Conservation (phyloP, 192 early-diverging fungal species). For the Mortierella antarctica region DNA sequence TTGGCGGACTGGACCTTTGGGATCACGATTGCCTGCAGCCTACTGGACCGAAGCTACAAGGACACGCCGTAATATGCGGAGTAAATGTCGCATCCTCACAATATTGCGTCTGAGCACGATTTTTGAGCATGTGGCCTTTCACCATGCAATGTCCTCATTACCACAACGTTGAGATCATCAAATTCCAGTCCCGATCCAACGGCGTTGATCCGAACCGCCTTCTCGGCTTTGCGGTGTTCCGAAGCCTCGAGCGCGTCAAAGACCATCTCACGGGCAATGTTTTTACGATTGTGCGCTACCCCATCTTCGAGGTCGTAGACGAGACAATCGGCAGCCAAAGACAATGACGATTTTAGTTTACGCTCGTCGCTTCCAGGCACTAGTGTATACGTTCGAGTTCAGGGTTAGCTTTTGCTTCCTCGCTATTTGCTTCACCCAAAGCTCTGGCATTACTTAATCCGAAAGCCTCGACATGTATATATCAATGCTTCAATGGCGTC, state of each 20-base stretch:
- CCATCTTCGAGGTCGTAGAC: constrained; percentile 96
- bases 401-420: background rate
- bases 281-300: constrained; percentile 86
- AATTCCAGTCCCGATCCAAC: constrained; percentile 81
- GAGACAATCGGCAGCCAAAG: constrained; percentile 78
- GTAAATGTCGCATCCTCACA: background rate
- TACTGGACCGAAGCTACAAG: constrained; percentile 68
- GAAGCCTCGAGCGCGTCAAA: constrained; percentile 76
- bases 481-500: background rate
- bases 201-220: constrained; percentile 91
- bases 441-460: background rate
- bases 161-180: constrained; percentile 84
- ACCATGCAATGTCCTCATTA: constrained; percentile 31
- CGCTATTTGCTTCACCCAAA: background rate
- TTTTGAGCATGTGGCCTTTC: background rate
- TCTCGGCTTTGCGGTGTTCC: constrained; percentile 76
- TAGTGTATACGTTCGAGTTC: constrained; percentile 19
- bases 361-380: constrained; percentile 90
- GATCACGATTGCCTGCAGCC: constrained; percentile 81
- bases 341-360: constrained; percentile 83
- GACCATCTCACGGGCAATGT: constrained; percentile 77
- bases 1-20: constrained; percentile 87
- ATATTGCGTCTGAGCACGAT: background rate
- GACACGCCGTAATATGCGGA: background rate
- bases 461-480: background rate